These are phyloP conservation scores for Diplotaxis tenuifolia DNA, from an alignment of 345 rosid genomes.

Conservation along the genomic window DNA sequence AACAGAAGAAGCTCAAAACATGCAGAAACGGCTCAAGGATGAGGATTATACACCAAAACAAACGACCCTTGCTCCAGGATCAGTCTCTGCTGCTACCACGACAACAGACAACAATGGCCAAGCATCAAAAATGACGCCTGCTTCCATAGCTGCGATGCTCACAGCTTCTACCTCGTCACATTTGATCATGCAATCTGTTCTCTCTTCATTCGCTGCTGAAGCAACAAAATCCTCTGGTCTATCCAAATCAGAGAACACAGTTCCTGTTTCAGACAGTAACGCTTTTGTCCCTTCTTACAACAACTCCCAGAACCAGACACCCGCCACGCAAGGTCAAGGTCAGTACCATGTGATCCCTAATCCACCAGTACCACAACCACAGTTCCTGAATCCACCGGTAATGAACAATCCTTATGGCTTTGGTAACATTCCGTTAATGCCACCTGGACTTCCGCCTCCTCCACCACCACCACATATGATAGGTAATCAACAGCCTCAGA, in stretches of 20 bases:
- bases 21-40: constrained; percentile 54
- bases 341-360: constrained; percentile 59
- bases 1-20: constrained; percentile 56
- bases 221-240: constrained; percentile 65
- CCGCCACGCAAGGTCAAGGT: constrained; percentile 19
- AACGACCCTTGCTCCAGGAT: neutral
- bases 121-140: constrained; percentile 58
- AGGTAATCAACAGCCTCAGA: constrained; percentile 35
- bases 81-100: neutral
- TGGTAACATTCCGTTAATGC: constrained; percentile 54
- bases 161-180: constrained; percentile 80
- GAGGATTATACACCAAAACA: neutral
- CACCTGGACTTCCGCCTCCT: constrained; percentile 39
- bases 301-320: neutral
- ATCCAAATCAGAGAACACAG: constrained; percentile 39
- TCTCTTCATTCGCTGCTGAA: constrained; percentile 87
- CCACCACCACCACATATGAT: constrained; percentile 42
- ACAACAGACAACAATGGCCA: constrained; percentile 34
- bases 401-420: constrained; percentile 47
- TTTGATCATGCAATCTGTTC: constrained; percentile 83
- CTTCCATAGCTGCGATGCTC: constrained; percentile 81
- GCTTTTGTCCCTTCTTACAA: constrained; percentile 40
- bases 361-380: constrained; percentile 39
- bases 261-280: constrained; percentile 37
- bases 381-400: constrained; percentile 30